Conservation (phyloP, 371 early-diverging fungal genomes). For the Mortierella sp. region DNA sequence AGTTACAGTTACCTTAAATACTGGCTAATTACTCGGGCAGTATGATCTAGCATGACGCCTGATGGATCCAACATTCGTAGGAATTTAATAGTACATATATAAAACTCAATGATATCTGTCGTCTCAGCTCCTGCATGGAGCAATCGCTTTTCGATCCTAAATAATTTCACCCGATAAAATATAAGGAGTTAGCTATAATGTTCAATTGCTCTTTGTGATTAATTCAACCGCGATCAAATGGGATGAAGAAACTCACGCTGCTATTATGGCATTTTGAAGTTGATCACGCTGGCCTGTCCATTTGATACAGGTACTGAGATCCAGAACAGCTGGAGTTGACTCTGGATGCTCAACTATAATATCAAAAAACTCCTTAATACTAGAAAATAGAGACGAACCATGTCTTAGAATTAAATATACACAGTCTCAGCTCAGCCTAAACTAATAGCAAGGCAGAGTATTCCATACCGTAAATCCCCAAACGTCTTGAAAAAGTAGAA, state of each 20-base stretch:
- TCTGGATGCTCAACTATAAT: slow-evolving; percentile 74
- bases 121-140: slow-evolving; percentile 75
- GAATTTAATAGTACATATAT: slow-evolving; percentile 68
- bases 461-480: slow-evolving; percentile 48
- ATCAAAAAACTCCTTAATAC: slow-evolving; percentile 69
- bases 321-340: slow-evolving; percentile 64
- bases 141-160: slow-evolving; percentile 65
- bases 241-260: slow-evolving; percentile 28
- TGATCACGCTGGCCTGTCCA: slow-evolving; percentile 55
- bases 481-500: slow-evolving; percentile 57
- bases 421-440: neutral
- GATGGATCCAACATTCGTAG: slow-evolving; percentile 71
- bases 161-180: neutral
- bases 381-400: slow-evolving; percentile 14
- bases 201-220: neutral
- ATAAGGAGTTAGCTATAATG: slow-evolving; percentile 3
- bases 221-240: neutral
- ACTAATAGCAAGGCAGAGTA: neutral
- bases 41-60: slow-evolving; percentile 66
- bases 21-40: slow-evolving; percentile 62
- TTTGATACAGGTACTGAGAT: slow-evolving; percentile 56
- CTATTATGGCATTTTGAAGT: slow-evolving; percentile 36
- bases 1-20: slow-evolving; percentile 59
- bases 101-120: slow-evolving; percentile 68
- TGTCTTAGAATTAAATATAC: neutral